Conservation (phyloP, 1,139 yeast genomes). For the Suhomyces terraborum region DNA sequence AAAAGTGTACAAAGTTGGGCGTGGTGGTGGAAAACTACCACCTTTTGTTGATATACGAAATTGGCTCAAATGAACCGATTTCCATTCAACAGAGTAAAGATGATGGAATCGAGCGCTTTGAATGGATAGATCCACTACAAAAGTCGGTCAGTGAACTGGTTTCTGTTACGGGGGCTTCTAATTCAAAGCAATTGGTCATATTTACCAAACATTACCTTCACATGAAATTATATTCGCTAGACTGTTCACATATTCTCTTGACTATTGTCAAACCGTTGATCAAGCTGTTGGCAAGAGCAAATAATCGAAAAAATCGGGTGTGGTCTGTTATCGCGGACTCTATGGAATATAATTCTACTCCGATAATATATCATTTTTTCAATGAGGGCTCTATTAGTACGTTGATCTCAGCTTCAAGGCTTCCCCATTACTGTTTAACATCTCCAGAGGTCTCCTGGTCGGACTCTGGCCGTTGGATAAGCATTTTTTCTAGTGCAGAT, state of each 20-base stretch:
- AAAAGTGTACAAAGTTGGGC: constrained; percentile 29
- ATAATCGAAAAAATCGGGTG: constrained; percentile 20
- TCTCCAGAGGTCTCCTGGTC: constrained; percentile 35
- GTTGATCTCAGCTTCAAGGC: constrained; percentile 11
- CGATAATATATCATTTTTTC: constrained; percentile 36
- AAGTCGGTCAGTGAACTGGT: constrained; percentile 10
- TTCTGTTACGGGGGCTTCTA: constrained; percentile 30
- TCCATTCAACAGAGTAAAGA: constrained; percentile 29
- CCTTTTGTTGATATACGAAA: constrained; percentile 28
- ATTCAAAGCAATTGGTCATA: constrained; percentile 37
- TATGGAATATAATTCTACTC: constrained; percentile 21
- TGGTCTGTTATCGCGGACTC: constrained; percentile 33
- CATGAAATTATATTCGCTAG: constrained; percentile 41
- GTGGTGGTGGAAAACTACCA: constrained; percentile 26
- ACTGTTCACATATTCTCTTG: constrained; percentile 37
- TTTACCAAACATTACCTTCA: constrained; percentile 32
- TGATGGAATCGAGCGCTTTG: constrained; percentile 36
- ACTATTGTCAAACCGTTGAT: constrained; percentile 35
- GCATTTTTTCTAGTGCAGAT: constrained; percentile 28
- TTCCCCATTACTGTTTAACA: constrained; percentile 15
- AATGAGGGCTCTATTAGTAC: constrained; percentile 39
- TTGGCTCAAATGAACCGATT: constrained; percentile 28
- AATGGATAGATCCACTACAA: constrained; percentile 33
- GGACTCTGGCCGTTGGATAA: constrained; percentile 38
- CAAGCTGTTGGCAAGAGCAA: constrained; percentile 21